Conservation (phyloP, 495 filamentous ascomycete species). For the Sabuloglossum arenarium region DNA sequence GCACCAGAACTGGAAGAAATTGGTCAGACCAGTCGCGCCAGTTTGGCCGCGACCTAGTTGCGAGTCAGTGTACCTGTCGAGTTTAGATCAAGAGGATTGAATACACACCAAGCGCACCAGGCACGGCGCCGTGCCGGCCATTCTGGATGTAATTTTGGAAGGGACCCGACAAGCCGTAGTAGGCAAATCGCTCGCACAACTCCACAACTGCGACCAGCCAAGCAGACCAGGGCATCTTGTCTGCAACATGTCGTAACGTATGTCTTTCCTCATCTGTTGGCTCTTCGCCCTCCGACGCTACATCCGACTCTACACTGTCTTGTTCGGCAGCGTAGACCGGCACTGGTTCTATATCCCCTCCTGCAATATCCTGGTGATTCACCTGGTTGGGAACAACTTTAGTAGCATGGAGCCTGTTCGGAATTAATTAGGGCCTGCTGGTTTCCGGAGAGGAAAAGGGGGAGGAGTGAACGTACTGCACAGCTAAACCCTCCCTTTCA, state of each 20-base stretch:
- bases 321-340: not conserved
- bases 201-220: slow-evolving; percentile 43
- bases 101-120: slow-evolving; percentile 34
- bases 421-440: not conserved
- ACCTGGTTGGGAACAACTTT: slow-evolving; percentile 1
- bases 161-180: slow-evolving; percentile 34
- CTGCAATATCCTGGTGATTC: not conserved
- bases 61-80: not conserved
- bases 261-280: slow-evolving; percentile 32
- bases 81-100: slow-evolving; percentile 5
- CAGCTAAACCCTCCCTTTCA: not conserved
- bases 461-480: not conserved
- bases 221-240: slow-evolving; percentile 32
- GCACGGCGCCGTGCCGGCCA: slow-evolving; percentile 22
- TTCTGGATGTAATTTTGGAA: slow-evolving; percentile 40
- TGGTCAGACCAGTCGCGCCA: slow-evolving; percentile 35
- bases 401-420: not conserved
- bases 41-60: slow-evolving; percentile 18
- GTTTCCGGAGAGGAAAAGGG: too few species aligned
- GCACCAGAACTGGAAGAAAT: slow-evolving; percentile 44
- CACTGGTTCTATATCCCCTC: not conserved
- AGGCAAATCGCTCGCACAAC: slow-evolving; percentile 45
- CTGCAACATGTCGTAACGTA: slow-evolving; percentile 29
- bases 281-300: slow-evolving; percentile 27
- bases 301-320: slow-evolving; percentile 17